Evolutionary conservation across 2,329 filamentous ascomycete genomes (phyloP), one percentile per base, ranked within the genome.

Genomic region (Gaeumannomyces sp.): DNA sequence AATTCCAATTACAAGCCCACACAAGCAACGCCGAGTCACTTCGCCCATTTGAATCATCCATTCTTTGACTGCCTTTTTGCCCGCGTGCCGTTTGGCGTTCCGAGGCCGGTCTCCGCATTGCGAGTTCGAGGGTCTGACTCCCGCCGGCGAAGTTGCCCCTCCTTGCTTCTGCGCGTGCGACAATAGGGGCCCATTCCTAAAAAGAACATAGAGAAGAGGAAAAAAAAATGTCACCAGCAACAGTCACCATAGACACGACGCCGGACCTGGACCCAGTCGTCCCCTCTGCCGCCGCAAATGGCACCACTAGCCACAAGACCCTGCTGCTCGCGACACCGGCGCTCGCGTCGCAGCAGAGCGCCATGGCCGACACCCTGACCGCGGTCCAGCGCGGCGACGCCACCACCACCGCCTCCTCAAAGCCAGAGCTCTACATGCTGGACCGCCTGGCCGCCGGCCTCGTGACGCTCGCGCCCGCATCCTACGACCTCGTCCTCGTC

Each of bases 381-480:
- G 58, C 58, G 25, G 58, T 33, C 25, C 19, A 29, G 27, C 25
- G 29, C 13, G 29, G 25, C 28, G 33, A 57, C 62, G 53, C 61
- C 28, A 27, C 10, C 56, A 11, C 10, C n/a, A 8, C n/a, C 56
- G 4, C 38, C 38, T 45, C 38, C 38, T 22, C 38, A 16, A 25
- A 50, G 6, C 60, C 93, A 67, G 95, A 99, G 74, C 83, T 99
- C 64, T 95, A 98, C 77, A 99, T 99, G 95, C 90, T 99, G 67
- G 95, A 99, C 79, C 92, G 95, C 63, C 85, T 99, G 57, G 87
- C 91, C 2, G 85, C 91, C 50, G 92, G 92, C 67, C 82, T 97
- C 53, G 91, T 95, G 65, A 81, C 87, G 10, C 87, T 99, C 0
- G 90, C 93, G 1, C 71, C 85, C 64, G 80, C 85, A 61, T 90